A percentile compares a stretch with the other conserved stretches of the same genome.
phyloP scores from a whole-genome alignment of 129 eudicot species.

The Silybum marianum region DNA sequence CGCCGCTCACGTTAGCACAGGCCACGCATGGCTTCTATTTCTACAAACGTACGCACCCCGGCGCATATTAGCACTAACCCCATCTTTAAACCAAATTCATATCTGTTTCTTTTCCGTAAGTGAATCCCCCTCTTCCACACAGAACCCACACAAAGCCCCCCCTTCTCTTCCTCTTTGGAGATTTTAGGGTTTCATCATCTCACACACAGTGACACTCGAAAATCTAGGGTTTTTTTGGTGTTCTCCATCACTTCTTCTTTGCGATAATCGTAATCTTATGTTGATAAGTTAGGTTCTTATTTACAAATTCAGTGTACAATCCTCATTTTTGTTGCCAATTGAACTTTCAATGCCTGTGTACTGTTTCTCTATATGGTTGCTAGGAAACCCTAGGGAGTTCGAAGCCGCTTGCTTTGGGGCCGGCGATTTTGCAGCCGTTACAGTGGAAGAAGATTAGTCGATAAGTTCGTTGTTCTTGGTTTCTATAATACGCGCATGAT shows the following conservation, averaged over 20 bases:
- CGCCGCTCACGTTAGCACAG: conserved; percentile 37
- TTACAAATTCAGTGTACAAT: conserved; percentile 7
- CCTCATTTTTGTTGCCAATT: conserved; percentile 1
- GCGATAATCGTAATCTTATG: neutral
- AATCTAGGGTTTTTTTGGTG: neutral
- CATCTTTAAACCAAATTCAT: conserved; percentile 43
- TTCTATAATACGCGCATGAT: conserved; percentile 13
- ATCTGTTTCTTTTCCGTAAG: conserved; percentile 41
- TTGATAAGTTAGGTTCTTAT: neutral
- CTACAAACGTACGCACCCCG: conserved; percentile 25
- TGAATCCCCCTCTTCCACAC: conserved; percentile 39
- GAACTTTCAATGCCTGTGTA: conserved; percentile 50
- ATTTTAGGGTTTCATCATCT: conserved; percentile 36
- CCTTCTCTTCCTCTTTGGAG: neutral
- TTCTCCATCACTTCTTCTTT: neutral
- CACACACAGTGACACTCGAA: conserved; percentile 3
- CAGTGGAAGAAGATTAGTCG: conserved; percentile 22
- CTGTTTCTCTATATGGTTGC: conserved; percentile 4
- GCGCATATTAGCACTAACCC: conserved; percentile 41
- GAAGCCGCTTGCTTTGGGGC: conserved; percentile 33
- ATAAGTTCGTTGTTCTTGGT: conserved; percentile 4
- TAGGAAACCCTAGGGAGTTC: conserved; percentile 29
- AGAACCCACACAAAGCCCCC: conserved; percentile 35
- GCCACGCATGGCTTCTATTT: neutral
- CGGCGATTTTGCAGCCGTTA: conserved; percentile 26